These are phyloP conservation scores for Tilletiopsis washingtonensis DNA, from an alignment of 1,284 basidiomycete species.

Conservation along the genomic window DNA sequence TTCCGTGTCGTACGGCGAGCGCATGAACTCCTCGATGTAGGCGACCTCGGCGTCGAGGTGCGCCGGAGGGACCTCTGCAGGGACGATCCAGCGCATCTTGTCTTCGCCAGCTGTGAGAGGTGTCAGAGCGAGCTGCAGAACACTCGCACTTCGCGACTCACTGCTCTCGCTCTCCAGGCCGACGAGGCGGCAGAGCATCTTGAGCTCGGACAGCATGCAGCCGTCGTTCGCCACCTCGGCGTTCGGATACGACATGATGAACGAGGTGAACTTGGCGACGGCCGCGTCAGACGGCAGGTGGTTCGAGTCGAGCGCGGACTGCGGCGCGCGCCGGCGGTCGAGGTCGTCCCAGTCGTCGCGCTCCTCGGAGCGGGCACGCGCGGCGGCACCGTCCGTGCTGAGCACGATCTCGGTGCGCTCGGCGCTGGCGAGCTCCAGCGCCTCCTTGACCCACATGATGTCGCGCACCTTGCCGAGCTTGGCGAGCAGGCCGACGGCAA, in stretches of 20 bases:
- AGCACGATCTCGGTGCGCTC: conserved; percentile 24
- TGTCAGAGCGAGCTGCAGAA: neutral
- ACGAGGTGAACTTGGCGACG: neutral
- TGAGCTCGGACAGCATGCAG: conserved; percentile 30
- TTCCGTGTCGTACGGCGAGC: conserved; percentile 19
- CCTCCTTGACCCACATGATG: conserved; percentile 43
- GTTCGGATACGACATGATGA: conserved; percentile 4
- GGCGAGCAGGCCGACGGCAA: conserved; percentile 38
- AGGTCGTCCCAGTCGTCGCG: too few species aligned
- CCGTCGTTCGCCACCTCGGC: conserved; percentile 31
- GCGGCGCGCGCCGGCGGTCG: too few species aligned
- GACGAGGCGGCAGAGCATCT: conserved; percentile 39
- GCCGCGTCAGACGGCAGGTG: too few species aligned
- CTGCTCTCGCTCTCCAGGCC: conserved; percentile 23
- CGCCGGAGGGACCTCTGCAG: conserved; percentile 17
- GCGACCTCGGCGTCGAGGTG: conserved; percentile 31
- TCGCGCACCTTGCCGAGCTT: conserved; percentile 35
- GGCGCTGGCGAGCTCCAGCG: conserved; percentile 35
- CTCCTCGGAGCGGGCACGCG: too few species aligned
- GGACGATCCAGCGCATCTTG: conserved; percentile 37
- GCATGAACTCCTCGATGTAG: conserved; percentile 40
- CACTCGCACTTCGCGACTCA: neutral
- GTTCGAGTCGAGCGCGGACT: too few species aligned
- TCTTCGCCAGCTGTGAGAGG: conserved; percentile 10
- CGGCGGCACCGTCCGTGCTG: conserved; percentile 9